Evolutionary conservation across 1,139 yeast genomes (phyloP).

Genomic region (Saccharomyces hybrid): DNA sequence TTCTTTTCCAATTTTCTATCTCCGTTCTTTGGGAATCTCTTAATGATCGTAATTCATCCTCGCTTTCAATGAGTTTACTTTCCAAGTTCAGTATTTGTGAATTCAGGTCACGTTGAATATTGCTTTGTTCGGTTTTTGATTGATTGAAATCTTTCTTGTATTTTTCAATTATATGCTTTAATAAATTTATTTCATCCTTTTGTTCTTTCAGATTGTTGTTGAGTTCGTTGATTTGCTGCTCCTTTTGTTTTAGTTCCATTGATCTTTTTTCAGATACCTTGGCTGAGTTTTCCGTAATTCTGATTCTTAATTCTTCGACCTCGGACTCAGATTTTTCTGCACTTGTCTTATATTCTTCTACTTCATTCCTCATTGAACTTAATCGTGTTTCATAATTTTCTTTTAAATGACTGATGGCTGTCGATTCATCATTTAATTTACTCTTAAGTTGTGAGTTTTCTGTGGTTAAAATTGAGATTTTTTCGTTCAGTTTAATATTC

Average conservation of each 20-base stretch:
- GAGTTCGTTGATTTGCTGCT: slow-evolving; percentile 7
- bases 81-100: neutral
- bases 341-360: slow-evolving; percentile 4
- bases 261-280: neutral
- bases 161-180: slow-evolving; percentile 12
- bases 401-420: neutral
- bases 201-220: slow-evolving; percentile 7
- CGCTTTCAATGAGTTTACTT: neutral
- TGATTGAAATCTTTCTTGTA: slow-evolving; percentile 6
- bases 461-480: slow-evolving; percentile 12
- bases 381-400: neutral
- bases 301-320: slow-evolving; percentile 2
- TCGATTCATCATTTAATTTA: neutral
- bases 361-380: slow-evolving; percentile 6
- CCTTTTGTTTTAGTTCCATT: slow-evolving; percentile 8
- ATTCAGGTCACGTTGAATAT: neutral
- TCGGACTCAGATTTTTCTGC: neutral
- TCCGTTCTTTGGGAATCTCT: slow-evolving; percentile 3
- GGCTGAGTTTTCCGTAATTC: neutral
- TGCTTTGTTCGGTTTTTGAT: neutral
- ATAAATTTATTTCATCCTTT: slow-evolving; percentile 10
- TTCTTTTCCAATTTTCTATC: slow-evolving; percentile 4
- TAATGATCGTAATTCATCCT: slow-evolving; percentile 2
- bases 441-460: slow-evolving; percentile 1
- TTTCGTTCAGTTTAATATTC: slow-evolving; percentile 1